phyloP scores from a whole-genome alignment of 495 filamentous ascomycete species.

The Trichoderma reesei region DNA sequence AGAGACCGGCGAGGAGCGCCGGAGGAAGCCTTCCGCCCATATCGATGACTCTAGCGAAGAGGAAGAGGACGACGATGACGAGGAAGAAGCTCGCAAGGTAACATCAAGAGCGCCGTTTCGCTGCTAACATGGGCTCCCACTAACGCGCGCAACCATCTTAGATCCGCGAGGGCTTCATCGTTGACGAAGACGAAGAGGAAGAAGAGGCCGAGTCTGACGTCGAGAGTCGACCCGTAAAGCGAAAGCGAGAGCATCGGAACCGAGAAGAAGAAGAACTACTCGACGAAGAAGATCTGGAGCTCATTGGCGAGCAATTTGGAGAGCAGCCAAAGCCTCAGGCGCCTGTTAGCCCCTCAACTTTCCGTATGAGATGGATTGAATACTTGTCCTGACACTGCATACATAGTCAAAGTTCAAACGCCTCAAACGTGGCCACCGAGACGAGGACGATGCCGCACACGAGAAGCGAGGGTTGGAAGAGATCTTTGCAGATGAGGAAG shows the following conservation, averaged over 20 bases:
- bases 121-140: background rate
- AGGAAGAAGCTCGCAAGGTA: conserved; percentile 49
- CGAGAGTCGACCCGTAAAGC: conserved; percentile 45
- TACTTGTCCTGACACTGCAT: background rate
- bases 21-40: conserved; percentile 33
- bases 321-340: conserved; percentile 26
- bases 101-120: background rate
- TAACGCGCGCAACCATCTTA: conserved; percentile 23
- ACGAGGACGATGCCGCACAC: conserved; percentile 49
- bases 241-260: conserved; percentile 61
- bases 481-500: conserved; percentile 95
- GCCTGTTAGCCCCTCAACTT: conserved; percentile 42
- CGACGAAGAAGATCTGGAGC: conserved; percentile 92
- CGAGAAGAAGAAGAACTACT: conserved; percentile 82
- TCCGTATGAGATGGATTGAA: background rate
- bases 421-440: conserved; percentile 83
- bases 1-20: conserved; percentile 56
- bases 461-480: conserved; percentile 66
- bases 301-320: conserved; percentile 73
- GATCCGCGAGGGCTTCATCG: conserved; percentile 92
- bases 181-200: conserved; percentile 82
- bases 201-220: conserved; percentile 56
- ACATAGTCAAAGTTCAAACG: conserved; percentile 82
- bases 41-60: conserved; percentile 93
- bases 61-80: conserved; percentile 90